Percentiles rank a stretch among this genome's conserved stretches.
These are phyloP conservation scores for Protostelium mycophagum DNA, from an alignment of 78 protist species.

Conservation along the genomic window DNA sequence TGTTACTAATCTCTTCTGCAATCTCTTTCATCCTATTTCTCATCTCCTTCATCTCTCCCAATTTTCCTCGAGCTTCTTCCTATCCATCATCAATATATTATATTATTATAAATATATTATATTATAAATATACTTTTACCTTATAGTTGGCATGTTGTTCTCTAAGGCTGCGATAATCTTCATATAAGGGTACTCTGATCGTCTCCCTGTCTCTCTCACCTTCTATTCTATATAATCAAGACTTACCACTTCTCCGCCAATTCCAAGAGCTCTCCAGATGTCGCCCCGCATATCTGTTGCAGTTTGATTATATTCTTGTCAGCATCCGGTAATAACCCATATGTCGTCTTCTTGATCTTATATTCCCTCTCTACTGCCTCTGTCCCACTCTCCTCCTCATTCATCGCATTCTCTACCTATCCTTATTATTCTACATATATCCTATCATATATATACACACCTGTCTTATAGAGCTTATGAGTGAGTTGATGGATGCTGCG, in stretches of 20 bases:
- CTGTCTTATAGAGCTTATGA: background rate
- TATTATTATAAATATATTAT: background rate
- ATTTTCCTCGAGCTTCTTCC: conserved; percentile 30
- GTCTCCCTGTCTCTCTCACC: conserved; percentile 47
- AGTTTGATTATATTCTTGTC: conserved; percentile 41
- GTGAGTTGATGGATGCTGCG: background rate
- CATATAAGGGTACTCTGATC: conserved; percentile 49
- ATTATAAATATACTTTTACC: background rate
- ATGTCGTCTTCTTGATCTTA: conserved; percentile 56
- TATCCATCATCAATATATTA: background rate
- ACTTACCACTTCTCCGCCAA: conserved; percentile 31
- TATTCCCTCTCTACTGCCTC: conserved; percentile 49
- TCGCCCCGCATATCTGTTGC: conserved; percentile 30
- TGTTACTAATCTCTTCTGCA: conserved; percentile 43
- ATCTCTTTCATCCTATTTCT: conserved; percentile 31
- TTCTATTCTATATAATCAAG: background rate
- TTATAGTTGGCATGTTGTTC: conserved; percentile 22
- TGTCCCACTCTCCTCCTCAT: conserved; percentile 29
- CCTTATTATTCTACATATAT: background rate
- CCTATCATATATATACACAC: background rate
- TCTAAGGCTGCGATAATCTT: conserved; percentile 34
- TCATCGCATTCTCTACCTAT: conserved; percentile 24
- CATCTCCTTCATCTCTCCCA: conserved; percentile 42
- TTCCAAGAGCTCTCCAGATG: conserved; percentile 30
- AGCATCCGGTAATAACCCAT: conserved; percentile 54